phyloP scores from a whole-genome alignment of 331 rosid genomes.

The Ulmus americana region DNA sequence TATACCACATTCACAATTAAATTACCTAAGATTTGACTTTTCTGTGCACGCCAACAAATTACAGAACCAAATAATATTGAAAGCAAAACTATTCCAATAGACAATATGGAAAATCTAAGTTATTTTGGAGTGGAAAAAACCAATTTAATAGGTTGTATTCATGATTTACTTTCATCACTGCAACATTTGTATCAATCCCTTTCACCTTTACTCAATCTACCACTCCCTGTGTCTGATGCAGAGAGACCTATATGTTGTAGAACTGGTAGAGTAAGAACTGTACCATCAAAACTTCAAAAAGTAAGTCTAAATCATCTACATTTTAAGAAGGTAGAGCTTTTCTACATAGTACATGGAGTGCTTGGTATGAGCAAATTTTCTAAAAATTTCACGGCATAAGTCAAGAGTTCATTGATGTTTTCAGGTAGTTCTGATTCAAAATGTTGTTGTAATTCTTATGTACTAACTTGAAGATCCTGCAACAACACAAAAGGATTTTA shows the following conservation, averaged over 20 bases:
- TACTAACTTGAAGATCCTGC: no score
- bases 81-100: not conserved
- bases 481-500: no score
- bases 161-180: conserved; percentile 77
- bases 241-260: conserved; percentile 87
- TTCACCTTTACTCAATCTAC: conserved; percentile 89
- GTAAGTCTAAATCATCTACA: not conserved
- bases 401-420: no score
- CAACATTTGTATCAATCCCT: conserved; percentile 87
- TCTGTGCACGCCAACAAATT: no score
- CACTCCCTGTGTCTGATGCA: conserved; percentile 57
- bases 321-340: not conserved
- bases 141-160: conserved; percentile 16
- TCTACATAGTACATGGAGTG: conserved; percentile 40
- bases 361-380: conserved; percentile 55
- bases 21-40: no score
- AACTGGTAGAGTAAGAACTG: conserved; percentile 84
- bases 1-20: no score
- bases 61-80: not conserved
- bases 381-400: no score
- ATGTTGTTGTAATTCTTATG: no score
- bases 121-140: conserved; percentile 7
- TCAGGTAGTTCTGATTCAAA: no score
- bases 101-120: conserved; percentile 15
- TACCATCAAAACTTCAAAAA: conserved; percentile 46